These are phyloP conservation scores for Trichoderma endophyticum DNA, from an alignment of 2,329 filamentous ascomycete species.

Conservation along the genomic window DNA sequence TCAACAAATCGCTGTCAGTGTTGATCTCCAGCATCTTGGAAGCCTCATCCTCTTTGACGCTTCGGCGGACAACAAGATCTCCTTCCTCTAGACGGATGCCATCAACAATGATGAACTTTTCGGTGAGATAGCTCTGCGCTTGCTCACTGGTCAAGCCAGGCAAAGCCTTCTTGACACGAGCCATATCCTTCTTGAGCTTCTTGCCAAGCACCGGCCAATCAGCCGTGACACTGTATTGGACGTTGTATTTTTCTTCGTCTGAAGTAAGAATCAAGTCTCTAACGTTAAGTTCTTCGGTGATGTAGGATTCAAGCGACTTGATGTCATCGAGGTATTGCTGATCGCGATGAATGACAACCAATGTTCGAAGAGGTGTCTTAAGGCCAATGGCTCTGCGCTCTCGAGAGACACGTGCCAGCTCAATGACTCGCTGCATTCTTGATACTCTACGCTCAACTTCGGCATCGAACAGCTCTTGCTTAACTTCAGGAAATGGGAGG, in stretches of 20 bases:
- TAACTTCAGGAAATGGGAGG: constrained; percentile 82
- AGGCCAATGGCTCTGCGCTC: constrained; percentile 81
- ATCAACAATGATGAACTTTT: constrained; percentile 75
- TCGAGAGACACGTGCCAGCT: constrained; percentile 79
- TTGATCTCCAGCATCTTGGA: constrained; percentile 79
- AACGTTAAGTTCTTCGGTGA: constrained; percentile 88
- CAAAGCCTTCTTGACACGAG: constrained; percentile 86
- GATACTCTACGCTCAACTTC: constrained; percentile 81
- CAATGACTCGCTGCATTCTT: constrained; percentile 94
- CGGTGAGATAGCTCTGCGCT: constrained; percentile 72
- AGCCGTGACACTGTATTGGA: constrained; percentile 83
- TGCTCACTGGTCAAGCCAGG: constrained; percentile 74
- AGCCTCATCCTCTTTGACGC: constrained; percentile 67
- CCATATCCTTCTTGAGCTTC: constrained; percentile 94
- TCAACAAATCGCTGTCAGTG: constrained; percentile 84
- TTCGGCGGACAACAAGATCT: constrained; percentile 75
- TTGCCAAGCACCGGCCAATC: constrained; percentile 95
- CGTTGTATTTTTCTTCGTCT: constrained; percentile 87
- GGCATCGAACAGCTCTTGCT: constrained; percentile 81
- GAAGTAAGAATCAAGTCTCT: constrained; percentile 78
- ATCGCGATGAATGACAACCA: constrained; percentile 85
- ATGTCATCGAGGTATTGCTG: constrained; percentile 82
- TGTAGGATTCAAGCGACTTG: constrained; percentile 79
- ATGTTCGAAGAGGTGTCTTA: constrained; percentile 85
- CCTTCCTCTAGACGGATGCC: constrained; percentile 79